These are phyloP conservation scores for Euclidium syriacum DNA, from an alignment of 345 rosid genomes.

Conservation along the genomic window DNA sequence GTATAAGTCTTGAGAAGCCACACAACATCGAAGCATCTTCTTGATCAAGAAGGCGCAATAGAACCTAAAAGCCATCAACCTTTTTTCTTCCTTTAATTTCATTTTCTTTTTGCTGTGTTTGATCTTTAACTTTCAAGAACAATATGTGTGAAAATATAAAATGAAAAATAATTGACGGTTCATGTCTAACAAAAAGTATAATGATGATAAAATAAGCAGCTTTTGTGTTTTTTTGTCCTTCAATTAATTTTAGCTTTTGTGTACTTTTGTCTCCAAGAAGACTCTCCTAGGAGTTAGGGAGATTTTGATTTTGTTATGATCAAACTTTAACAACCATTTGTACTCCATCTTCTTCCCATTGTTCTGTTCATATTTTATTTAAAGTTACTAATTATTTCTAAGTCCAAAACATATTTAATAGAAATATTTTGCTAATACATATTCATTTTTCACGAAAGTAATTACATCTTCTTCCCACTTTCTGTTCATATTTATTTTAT, in stretches of 20 bases:
- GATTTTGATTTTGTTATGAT: slow-evolving; percentile 9
- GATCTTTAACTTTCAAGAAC: not conserved
- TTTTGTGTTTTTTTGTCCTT: slow-evolving; percentile 4
- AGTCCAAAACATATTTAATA: not conserved
- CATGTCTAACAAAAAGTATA: slow-evolving; percentile 4
- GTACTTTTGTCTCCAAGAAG: slow-evolving; percentile 26
- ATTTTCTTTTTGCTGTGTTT: not conserved
- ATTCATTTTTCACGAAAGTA: too few species aligned
- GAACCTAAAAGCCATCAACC: slow-evolving; percentile 1
- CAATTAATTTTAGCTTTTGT: slow-evolving; percentile 2
- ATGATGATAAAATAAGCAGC: slow-evolving; percentile 20
- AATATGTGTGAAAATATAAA: not conserved
- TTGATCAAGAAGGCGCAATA: not conserved
- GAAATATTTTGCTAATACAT: too few species aligned
- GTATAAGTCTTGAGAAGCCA: not conserved
- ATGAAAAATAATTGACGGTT: not conserved
- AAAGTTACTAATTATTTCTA: not conserved
- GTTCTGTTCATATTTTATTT: not conserved
- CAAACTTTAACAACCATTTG: not conserved
- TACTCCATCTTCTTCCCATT: not conserved
- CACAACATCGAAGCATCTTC: slow-evolving; percentile 11
- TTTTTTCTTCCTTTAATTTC: not conserved
- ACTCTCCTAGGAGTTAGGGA: slow-evolving; percentile 29
- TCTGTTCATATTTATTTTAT: too few species aligned
- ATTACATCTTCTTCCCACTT: too few species aligned